Conservation (phyloP, 2,329 filamentous ascomycete species). For the Cladosporium cucumerinum region DNA sequence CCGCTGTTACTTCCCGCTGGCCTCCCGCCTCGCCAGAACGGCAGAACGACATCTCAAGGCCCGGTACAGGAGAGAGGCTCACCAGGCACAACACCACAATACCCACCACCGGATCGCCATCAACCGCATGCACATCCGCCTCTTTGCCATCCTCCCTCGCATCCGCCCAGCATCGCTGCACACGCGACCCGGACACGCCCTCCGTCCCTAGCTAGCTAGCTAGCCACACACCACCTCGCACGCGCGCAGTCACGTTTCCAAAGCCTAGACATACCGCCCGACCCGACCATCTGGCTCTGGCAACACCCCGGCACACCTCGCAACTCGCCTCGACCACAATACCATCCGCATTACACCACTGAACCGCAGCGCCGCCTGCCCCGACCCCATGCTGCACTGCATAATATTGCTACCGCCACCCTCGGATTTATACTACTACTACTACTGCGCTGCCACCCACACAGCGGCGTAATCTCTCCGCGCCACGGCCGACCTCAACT, state of each 20-base stretch:
- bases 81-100: background rate
- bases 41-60: background rate
- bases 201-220: background rate
- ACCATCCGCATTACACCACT: background rate
- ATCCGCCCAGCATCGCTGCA: background rate
- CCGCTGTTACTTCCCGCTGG: background rate
- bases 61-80: background rate
- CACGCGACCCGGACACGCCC: background rate
- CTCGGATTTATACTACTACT: background rate
- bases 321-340: background rate
- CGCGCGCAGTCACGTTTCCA: slow-evolving; percentile 3
- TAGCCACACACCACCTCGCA: background rate
- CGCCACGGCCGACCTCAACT: background rate
- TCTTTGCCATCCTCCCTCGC: background rate
- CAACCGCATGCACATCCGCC: background rate
- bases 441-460: background rate
- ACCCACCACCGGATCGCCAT: background rate
- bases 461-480: background rate
- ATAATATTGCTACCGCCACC: background rate
- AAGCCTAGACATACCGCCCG: slow-evolving; percentile 4
- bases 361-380: background rate
- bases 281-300: slow-evolving; percentile 3
- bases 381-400: slow-evolving; percentile 9
- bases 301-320: background rate
- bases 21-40: slow-evolving; percentile 3